These are phyloP conservation scores for Actinomortierella wolfii DNA, from an alignment of 371 early-diverging fungal genomes.

Conservation along the genomic window DNA sequence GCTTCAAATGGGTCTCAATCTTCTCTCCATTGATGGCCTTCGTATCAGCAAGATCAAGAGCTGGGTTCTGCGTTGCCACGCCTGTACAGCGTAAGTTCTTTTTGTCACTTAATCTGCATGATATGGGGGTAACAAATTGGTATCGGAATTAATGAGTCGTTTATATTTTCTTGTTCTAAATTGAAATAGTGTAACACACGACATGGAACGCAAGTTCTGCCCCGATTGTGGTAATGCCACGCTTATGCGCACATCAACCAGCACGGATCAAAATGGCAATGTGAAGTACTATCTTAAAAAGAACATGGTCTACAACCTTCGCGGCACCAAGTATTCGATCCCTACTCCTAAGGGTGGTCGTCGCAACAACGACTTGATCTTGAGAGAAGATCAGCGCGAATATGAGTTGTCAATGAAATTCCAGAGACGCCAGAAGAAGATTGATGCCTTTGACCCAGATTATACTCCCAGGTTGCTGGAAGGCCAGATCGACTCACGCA, in stretches of 20 bases:
- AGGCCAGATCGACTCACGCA: slow-evolving; percentile 58
- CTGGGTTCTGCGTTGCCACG: slow-evolving; percentile 94
- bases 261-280: slow-evolving; percentile 81
- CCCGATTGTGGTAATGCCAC: slow-evolving; percentile 91
- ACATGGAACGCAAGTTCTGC: slow-evolving; percentile 93
- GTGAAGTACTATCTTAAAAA: slow-evolving; percentile 84
- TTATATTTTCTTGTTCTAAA: too few relatives aligned
- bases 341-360: slow-evolving; percentile 87
- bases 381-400: slow-evolving; percentile 93
- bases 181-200: slow-evolving; percentile 66
- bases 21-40: slow-evolving; percentile 87
- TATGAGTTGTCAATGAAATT: slow-evolving; percentile 65
- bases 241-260: slow-evolving; percentile 82
- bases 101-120: not conserved
- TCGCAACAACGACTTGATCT: slow-evolving; percentile 75
- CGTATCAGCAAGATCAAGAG: slow-evolving; percentile 79
- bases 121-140: not conserved
- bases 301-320: slow-evolving; percentile 88
- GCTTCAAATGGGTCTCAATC: slow-evolving; percentile 87
- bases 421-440: slow-evolving; percentile 58
- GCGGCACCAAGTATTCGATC: slow-evolving; percentile 90
- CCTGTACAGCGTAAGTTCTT: slow-evolving; percentile 83
- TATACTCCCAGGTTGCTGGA: slow-evolving; percentile 70
- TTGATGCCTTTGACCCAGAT: slow-evolving; percentile 80
- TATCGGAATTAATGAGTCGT: not conserved